Base-by-base conservation (phyloP, 83 land plant species). In the Picea abies region DNA sequence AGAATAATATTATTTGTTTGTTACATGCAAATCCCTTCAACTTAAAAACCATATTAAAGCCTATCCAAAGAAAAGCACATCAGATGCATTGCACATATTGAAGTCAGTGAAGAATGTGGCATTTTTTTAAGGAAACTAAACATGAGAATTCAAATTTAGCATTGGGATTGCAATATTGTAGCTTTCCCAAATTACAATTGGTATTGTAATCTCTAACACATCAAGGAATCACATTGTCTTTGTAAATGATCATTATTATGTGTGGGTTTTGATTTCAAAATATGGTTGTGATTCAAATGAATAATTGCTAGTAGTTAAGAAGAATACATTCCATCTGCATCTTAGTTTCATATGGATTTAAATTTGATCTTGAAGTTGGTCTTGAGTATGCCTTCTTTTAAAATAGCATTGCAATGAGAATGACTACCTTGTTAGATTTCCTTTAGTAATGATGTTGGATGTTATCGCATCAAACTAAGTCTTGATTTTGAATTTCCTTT, bases 1-100 rank as follows among this genome's bases (percentile, higher is more conserved):
- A 89, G 97, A 9, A 78, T 76, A 72, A 84, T 98, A 84, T 91
- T 88, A 79, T 97, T 98, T 35, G 94, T 96, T 90, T 93, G 63
- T 67, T 84, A 69, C 80, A 81, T 37, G 90, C 2, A 91, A 87
- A 62, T 83, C 82, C 69, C 83, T 83, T 20, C 88, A 79, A 16
- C 84, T 80, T 72, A 22, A 22, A 20, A 47, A 47, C 4, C 23
- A 15, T 23, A 44, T 44, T 9, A 44, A 73, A 73, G 14, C 29
- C 16, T 44, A 26, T 47, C n/a, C 58, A n/a, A 58, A 73, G 8
- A 58, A 3, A 47, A 73, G 12, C 77, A 73, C 77, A 73, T 73
- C 58, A 44, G 56, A 73, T 20, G 23, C 58, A 41, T n/a, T 73
- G 77, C 16, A 73, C 58, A 73, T 22, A 39, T n/a, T 0, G 12